These are phyloP conservation scores for Entomortierella beljakovae DNA, from an alignment of 192 early-diverging fungal species.

Conservation along the genomic window DNA sequence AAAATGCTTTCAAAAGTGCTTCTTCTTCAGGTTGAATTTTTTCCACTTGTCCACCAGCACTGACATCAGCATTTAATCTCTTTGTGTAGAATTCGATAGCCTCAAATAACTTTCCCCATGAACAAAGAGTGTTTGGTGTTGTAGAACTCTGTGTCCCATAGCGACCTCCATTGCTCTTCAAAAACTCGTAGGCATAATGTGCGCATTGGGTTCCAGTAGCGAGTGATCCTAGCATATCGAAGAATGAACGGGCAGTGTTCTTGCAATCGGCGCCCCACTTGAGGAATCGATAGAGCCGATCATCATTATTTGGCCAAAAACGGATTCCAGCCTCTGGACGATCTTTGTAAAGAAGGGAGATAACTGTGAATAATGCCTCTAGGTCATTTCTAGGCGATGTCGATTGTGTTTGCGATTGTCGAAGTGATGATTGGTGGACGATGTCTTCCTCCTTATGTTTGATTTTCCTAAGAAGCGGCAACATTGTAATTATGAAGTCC, in stretches of 20 bases:
- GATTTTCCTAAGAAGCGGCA: slow-evolving; percentile 67
- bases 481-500: slow-evolving; percentile 68
- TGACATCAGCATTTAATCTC: slow-evolving; percentile 58
- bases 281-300: slow-evolving; percentile 69
- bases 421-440: slow-evolving; percentile 24
- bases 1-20: slow-evolving; percentile 75
- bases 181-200: slow-evolving; percentile 52
- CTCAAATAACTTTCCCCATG: slow-evolving; percentile 84
- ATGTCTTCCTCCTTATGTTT: slow-evolving; percentile 78
- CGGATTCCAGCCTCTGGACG: slow-evolving; percentile 79
- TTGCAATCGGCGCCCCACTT: slow-evolving; percentile 73
- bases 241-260: slow-evolving; percentile 75
- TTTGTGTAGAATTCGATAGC: slow-evolving; percentile 77
- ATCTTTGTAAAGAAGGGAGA: slow-evolving; percentile 80
- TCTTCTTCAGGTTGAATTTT: slow-evolving; percentile 82
- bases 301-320: slow-evolving; percentile 72
- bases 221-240: slow-evolving; percentile 86
- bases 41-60: slow-evolving; percentile 41
- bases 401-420: slow-evolving; percentile 30
- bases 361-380: slow-evolving; percentile 77
- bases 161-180: slow-evolving; percentile 50
- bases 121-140: slow-evolving; percentile 65
- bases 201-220: slow-evolving; percentile 79
- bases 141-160: slow-evolving; percentile 49
- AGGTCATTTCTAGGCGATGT: slow-evolving; percentile 56